phyloP scores from a whole-genome alignment of 140 eudicot species.

The Anethum foeniculum region DNA sequence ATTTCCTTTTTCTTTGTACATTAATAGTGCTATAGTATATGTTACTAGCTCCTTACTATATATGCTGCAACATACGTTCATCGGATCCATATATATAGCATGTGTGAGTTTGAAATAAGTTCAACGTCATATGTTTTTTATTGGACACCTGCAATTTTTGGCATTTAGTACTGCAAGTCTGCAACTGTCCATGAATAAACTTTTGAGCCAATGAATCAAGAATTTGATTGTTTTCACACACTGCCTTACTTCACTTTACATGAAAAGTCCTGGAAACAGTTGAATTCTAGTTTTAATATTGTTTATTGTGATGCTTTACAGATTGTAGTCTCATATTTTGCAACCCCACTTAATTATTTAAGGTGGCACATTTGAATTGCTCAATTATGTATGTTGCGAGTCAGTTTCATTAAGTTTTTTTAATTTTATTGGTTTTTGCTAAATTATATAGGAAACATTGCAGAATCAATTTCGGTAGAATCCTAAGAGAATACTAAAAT shows the following conservation, averaged over 20 bases:
- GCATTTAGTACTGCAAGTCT: background rate
- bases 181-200: background rate
- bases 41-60: too few species aligned
- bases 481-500: background rate
- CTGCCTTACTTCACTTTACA: background rate
- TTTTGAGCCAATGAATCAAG: background rate
- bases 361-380: background rate
- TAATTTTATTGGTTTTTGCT: background rate
- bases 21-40: background rate
- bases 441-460: background rate
- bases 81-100: background rate
- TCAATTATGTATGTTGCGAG: background rate
- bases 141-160: background rate
- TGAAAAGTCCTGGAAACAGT: background rate
- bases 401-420: background rate
- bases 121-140: background rate
- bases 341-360: background rate
- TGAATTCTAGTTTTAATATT: background rate
- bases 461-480: background rate
- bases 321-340: conserved; percentile 1
- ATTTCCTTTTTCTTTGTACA: background rate
- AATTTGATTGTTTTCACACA: background rate
- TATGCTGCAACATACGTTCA: too few species aligned
- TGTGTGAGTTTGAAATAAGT: background rate
- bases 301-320: background rate